Percentiles rank a stretch among this genome's conserved stretches.
Conservation (phyloP, 2,329 filamentous ascomycete genomes). For the Ophiostoma australiae region DNA sequence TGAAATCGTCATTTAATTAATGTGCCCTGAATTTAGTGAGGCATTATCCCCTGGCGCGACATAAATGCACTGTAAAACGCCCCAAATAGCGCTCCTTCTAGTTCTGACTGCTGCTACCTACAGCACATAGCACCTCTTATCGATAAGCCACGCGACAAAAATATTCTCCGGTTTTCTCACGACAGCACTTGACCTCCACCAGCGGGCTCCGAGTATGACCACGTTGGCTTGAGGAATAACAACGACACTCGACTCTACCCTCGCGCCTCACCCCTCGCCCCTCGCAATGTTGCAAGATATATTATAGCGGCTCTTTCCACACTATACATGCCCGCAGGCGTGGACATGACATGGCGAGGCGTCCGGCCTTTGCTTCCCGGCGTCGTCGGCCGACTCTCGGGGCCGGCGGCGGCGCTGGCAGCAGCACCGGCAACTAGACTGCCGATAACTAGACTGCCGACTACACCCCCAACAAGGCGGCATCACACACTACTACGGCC, state of each 20-base stretch:
- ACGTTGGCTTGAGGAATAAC: neutral
- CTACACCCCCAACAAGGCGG: neutral
- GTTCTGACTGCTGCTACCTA: neutral
- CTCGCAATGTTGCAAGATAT: constrained; percentile 18
- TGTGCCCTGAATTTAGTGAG: neutral
- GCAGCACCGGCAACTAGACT: neutral
- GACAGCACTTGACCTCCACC: constrained; percentile 6
- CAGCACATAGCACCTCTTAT: constrained; percentile 16
- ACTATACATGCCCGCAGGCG: constrained; percentile 24
- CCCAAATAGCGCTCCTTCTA: neutral
- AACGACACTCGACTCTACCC: neutral
- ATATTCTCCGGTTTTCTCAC: neutral
- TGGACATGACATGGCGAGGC: constrained; percentile 22
- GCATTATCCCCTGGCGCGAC: neutral
- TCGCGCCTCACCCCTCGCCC: neutral
- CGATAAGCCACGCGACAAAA: constrained; percentile 19
- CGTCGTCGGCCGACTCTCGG: constrained; percentile 1
- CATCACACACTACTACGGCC: neutral
- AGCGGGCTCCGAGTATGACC: neutral
- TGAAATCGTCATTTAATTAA: neutral
- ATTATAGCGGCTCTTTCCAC: constrained; percentile 15
- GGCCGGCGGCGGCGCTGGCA: neutral
- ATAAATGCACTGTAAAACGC: neutral
- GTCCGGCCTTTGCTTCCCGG: constrained; percentile 17
- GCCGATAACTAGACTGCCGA: neutral